phyloP scores from a whole-genome alignment of 2,329 filamentous ascomycete genomes.

The Lojkania enalia region DNA sequence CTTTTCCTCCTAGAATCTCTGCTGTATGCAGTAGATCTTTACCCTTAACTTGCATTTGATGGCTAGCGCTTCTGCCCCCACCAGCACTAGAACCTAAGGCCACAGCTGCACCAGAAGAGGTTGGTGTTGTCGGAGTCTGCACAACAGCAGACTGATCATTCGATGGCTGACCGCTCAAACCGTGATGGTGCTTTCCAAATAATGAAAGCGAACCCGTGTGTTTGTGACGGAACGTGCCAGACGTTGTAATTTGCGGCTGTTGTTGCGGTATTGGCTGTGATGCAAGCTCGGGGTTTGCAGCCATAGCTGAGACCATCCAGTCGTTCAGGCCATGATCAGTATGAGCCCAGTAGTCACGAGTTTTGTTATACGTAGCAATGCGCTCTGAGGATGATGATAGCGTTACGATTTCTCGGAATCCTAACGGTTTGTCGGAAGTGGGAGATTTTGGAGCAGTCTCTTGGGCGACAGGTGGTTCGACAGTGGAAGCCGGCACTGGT shows the following conservation, averaged over 20 bases:
- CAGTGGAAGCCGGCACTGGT: constrained; percentile 17
- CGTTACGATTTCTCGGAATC: constrained; percentile 77
- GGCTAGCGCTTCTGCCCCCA: constrained; percentile 26
- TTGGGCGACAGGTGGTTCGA: no score
- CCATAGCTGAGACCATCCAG: constrained; percentile 58
- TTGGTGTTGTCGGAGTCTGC: constrained; percentile 33
- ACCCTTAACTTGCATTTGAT: constrained; percentile 72
- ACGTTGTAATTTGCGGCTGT: constrained; percentile 29
- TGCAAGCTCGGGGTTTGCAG: constrained; percentile 57
- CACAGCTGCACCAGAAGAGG: constrained; percentile 23
- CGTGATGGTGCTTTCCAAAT: constrained; percentile 39
- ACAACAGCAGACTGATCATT: constrained; percentile 27
- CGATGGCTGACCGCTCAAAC: constrained; percentile 16
- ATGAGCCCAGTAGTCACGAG: constrained; percentile 68
- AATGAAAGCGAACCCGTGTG: constrained; percentile 41
- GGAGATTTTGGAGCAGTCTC: constrained; percentile 27
- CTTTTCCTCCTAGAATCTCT: constrained; percentile 69
- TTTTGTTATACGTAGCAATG: constrained; percentile 73
- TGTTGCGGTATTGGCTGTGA: constrained; percentile 25
- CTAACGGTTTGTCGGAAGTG: constrained; percentile 46
- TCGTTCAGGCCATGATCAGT: constrained; percentile 74
- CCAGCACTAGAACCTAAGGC: constrained; percentile 21
- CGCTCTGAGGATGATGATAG: constrained; percentile 68
- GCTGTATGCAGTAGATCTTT: constrained; percentile 88
- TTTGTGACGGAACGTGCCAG: constrained; percentile 39